A percentile compares a stretch with the other conserved stretches of the same genome.
These are phyloP conservation scores for Aspergillus transmontanensis DNA, from an alignment of 2,329 filamentous ascomycete genomes.

Conservation along the genomic window DNA sequence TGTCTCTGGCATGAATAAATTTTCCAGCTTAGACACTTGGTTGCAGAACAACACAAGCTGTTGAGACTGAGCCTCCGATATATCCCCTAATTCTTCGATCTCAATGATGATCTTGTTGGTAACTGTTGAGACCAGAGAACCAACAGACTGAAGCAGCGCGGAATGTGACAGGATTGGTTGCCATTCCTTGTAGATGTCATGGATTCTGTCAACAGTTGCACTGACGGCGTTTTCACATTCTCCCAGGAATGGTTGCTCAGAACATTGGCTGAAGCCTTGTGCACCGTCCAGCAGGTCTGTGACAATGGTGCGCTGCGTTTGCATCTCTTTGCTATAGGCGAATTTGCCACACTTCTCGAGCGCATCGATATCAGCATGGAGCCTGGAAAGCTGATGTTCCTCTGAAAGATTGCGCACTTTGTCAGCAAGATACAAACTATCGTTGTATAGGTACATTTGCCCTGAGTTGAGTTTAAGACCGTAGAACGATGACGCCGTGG, in stretches of 20 bases:
- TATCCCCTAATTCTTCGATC: slow-evolving; percentile 65
- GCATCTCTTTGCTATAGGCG: slow-evolving; percentile 66
- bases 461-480: slow-evolving; percentile 49
- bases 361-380: slow-evolving; percentile 57
- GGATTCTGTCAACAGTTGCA: slow-evolving; percentile 60
- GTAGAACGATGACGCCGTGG: slow-evolving; percentile 51
- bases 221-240: slow-evolving; percentile 64
- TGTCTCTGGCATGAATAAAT: slow-evolving; percentile 56
- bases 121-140: slow-evolving; percentile 59
- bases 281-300: slow-evolving; percentile 64
- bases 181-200: slow-evolving; percentile 60
- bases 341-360: slow-evolving; percentile 62
- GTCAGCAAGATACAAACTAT: slow-evolving; percentile 60
- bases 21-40: slow-evolving; percentile 56
- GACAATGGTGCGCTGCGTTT: slow-evolving; percentile 64
- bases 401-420: slow-evolving; percentile 53
- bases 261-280: slow-evolving; percentile 63
- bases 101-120: slow-evolving; percentile 63
- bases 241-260: slow-evolving; percentile 58
- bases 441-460: slow-evolving; percentile 68
- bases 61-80: slow-evolving; percentile 64
- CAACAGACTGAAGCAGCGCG: slow-evolving; percentile 63
- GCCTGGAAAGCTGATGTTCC: slow-evolving; percentile 50
- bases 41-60: slow-evolving; percentile 61
- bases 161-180: slow-evolving; percentile 60